phyloP scores from a whole-genome alignment of 441 rosid species.

The Erodium texanum region DNA sequence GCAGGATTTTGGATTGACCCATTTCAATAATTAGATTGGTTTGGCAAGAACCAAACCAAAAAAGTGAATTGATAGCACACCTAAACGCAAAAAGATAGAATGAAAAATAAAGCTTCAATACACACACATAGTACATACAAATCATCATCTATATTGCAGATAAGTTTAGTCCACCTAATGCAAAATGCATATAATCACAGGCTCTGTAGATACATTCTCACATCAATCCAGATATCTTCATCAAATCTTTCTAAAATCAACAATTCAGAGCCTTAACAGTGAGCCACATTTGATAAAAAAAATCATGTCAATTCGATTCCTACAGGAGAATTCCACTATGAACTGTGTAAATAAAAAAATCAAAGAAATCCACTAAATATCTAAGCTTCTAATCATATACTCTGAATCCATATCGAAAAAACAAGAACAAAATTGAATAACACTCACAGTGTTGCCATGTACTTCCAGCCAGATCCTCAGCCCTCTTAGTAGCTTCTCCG shows the following conservation, averaged over 20 bases:
- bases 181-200: not conserved
- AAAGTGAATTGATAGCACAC: not conserved
- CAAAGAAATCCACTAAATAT: not conserved
- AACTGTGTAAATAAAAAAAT: not conserved
- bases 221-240: not conserved
- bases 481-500: slow-evolving; percentile 70
- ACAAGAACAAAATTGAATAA: not conserved
- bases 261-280: not conserved
- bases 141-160: not conserved
- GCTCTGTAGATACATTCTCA: not conserved
- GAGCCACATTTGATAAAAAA: no score
- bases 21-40: no score
- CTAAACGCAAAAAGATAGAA: not conserved
- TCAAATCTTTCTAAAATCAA: not conserved
- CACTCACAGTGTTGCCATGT: slow-evolving; percentile 84
- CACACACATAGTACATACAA: not conserved
- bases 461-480: slow-evolving; percentile 85
- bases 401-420: not conserved
- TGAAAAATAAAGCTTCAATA: no score
- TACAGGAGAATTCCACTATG: no score
- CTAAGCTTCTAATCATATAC: not conserved
- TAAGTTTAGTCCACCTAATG: not conserved
- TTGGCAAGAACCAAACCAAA: not conserved
- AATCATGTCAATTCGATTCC: not conserved
- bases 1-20: not conserved